Conservation (phyloP, 1,139 yeast species). For the Kodamaea ohmeri region DNA sequence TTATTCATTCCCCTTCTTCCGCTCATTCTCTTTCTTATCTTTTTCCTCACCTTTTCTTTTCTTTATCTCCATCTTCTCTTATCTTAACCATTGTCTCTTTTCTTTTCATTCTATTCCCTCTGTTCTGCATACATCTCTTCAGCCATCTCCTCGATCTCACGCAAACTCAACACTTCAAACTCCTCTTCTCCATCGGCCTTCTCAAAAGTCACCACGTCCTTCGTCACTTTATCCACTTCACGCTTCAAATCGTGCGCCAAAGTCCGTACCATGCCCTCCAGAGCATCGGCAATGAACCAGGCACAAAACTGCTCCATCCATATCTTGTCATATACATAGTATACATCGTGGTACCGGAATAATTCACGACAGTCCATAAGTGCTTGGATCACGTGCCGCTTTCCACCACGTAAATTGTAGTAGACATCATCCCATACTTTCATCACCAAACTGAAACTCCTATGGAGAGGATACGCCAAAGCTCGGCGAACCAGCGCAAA, state of each 20-base stretch:
- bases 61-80: not conserved
- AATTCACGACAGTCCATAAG: constrained; percentile 63
- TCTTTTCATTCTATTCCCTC: constrained; percentile 10
- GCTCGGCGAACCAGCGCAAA: constrained; percentile 69
- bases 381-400: constrained; percentile 56
- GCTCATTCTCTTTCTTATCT: not conserved
- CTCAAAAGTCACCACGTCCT: constrained; percentile 38
- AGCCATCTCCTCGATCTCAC: constrained; percentile 56
- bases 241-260: constrained; percentile 65
- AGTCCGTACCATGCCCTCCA: constrained; percentile 50
- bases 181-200: constrained; percentile 31
- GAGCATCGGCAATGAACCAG: constrained; percentile 64
- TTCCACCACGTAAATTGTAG: constrained; percentile 64
- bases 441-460: constrained; percentile 59
- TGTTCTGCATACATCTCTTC: constrained; percentile 42
- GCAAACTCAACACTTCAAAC: constrained; percentile 37
- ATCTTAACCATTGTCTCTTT: not conserved
- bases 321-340: constrained; percentile 79
- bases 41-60: not conserved
- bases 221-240: constrained; percentile 22
- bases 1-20: not conserved
- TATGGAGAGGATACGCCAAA: constrained; percentile 72
- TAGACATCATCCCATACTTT: constrained; percentile 79
- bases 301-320: constrained; percentile 77
- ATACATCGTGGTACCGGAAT: constrained; percentile 84